Base-by-base conservation (phyloP, 2,329 filamentous ascomycete species). In the Penicillium sclerotiorum region DNA sequence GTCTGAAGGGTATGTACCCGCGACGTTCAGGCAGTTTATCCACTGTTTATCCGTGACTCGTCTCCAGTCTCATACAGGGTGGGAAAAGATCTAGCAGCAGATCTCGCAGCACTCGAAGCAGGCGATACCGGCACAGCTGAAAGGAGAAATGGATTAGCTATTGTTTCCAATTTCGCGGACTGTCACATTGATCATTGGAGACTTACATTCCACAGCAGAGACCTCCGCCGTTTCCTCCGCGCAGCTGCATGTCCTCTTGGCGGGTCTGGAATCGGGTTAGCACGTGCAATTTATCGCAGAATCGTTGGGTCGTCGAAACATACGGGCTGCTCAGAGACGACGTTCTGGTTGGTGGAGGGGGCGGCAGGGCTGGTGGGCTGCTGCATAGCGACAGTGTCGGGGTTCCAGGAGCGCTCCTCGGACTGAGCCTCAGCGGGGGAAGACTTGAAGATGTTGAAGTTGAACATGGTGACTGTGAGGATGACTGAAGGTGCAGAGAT, bases 121-220 rank as follows among this genome's bases (percentile, higher is more conserved):
- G 43, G 59, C 57, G 38, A 69, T 46, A 59, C 66, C 66, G 40
- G 66, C 66, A 45, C 66, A 68, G 41, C 66, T 69, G n/a, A 15
- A 13, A 28, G 3, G 17, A 25, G 17, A 21, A 57, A 43, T 52
- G 45, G 50, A 15, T 42, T 27, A n/a, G 21, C 21, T 23, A 5
- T 22, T 28, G 51, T 45, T 17, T 27, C 2, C 4, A 37, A 9
- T 25, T 49, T 8, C 23, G n/a, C n/a, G n/a, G n/a, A n/a, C n/a
- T n/a, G n/a, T n/a, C n/a, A n/a, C 5, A 15, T 35, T 9, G 1
- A 47, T 8, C 9, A 17, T 8, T 5, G 13, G 5, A 3, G 33
- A 62, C 65, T 50, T 56, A 70, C 67, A 69, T 58, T 63, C 67
- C 67, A 28, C 67, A 70, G 60, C 67, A 70, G 23, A 69, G 21